These are phyloP conservation scores for Suhomyces sp. DNA, from an alignment of 805 yeast species.

Conservation along the genomic window DNA sequence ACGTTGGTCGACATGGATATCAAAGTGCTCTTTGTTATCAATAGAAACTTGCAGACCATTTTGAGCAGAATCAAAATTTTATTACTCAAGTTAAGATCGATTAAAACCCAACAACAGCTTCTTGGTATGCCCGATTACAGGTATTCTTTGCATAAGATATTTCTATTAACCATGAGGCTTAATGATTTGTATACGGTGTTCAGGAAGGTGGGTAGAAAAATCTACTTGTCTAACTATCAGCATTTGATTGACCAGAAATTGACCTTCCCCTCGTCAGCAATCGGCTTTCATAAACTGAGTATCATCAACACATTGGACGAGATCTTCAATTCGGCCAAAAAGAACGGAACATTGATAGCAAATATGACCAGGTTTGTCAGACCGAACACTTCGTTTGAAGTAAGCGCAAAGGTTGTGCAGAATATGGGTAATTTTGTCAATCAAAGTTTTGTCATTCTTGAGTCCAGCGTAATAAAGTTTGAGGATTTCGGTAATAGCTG, in stretches of 20 bases:
- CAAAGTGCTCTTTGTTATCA: slow-evolving; percentile 25
- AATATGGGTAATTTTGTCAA: slow-evolving; percentile 42
- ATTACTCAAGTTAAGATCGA: slow-evolving; percentile 17
- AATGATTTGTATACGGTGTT: slow-evolving; percentile 50
- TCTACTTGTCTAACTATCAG: slow-evolving; percentile 42
- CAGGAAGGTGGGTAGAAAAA: slow-evolving; percentile 46
- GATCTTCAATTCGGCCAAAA: slow-evolving; percentile 41
- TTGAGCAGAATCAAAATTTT: slow-evolving; percentile 23
- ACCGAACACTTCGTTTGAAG: slow-evolving; percentile 33
- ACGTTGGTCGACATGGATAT: slow-evolving; percentile 41
- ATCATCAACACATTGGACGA: slow-evolving; percentile 33
- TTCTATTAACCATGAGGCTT: slow-evolving; percentile 42
- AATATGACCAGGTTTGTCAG: slow-evolving; percentile 45
- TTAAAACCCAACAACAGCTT: slow-evolving; percentile 12
- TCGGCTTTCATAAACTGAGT: slow-evolving; percentile 27
- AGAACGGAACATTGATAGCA: slow-evolving; percentile 49
- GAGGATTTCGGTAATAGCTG: slow-evolving; percentile 40
- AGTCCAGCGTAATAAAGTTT: slow-evolving; percentile 27
- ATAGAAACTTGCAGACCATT: slow-evolving; percentile 23
- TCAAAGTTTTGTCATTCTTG: slow-evolving; percentile 35
- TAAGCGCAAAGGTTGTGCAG: slow-evolving; percentile 32
- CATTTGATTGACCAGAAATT: slow-evolving; percentile 44
- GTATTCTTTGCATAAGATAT: slow-evolving; percentile 46
- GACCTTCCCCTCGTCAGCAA: slow-evolving; percentile 23
- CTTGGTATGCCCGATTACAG: slow-evolving; percentile 28